Conservation (phyloP, 257 asterid species). For the Galeopsis tetrahit region DNA sequence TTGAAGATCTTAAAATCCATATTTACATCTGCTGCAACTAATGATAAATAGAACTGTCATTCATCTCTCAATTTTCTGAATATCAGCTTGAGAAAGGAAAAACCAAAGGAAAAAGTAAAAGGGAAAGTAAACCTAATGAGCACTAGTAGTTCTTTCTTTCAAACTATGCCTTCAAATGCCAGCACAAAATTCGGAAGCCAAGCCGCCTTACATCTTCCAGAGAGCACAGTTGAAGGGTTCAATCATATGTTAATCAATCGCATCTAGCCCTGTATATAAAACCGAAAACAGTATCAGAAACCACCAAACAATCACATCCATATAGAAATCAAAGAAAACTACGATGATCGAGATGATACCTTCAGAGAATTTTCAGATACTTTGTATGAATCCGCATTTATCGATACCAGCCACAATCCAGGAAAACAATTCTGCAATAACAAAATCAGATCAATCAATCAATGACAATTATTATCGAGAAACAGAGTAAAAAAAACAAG, state of each 20-base stretch:
- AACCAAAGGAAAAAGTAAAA: not conserved
- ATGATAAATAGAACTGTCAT: slow-evolving; percentile 36
- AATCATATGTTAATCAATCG: slow-evolving; percentile 32
- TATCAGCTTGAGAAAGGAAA: slow-evolving; percentile 28
- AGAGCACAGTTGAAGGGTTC: slow-evolving; percentile 37
- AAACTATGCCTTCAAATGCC: slow-evolving; percentile 46
- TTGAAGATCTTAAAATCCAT: slow-evolving; percentile 39
- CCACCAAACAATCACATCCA: slow-evolving; percentile 17
- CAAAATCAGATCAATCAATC: slow-evolving; percentile 25
- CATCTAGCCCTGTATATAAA: slow-evolving; percentile 57
- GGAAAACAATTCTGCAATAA: slow-evolving; percentile 63
- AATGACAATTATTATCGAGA: slow-evolving; percentile 5
- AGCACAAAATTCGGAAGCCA: slow-evolving; percentile 45
- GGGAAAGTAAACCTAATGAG: slow-evolving; percentile 29
- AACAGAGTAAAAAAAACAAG: not conserved
- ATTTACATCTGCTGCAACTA: slow-evolving; percentile 47
- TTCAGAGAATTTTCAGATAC: slow-evolving; percentile 61
- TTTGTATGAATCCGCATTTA: slow-evolving; percentile 67
- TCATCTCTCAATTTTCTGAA: slow-evolving; percentile 33
- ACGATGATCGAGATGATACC: slow-evolving; percentile 44
- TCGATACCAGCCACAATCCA: slow-evolving; percentile 66
- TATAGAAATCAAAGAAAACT: slow-evolving; percentile 16
- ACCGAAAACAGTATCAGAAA: slow-evolving; percentile 18
- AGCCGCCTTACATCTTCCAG: slow-evolving; percentile 43
- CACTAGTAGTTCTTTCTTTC: slow-evolving; percentile 32